Evolutionary conservation across 2,329 filamentous ascomycete genomes (phyloP).

Genomic region (Mycocentrospora acerina): DNA sequence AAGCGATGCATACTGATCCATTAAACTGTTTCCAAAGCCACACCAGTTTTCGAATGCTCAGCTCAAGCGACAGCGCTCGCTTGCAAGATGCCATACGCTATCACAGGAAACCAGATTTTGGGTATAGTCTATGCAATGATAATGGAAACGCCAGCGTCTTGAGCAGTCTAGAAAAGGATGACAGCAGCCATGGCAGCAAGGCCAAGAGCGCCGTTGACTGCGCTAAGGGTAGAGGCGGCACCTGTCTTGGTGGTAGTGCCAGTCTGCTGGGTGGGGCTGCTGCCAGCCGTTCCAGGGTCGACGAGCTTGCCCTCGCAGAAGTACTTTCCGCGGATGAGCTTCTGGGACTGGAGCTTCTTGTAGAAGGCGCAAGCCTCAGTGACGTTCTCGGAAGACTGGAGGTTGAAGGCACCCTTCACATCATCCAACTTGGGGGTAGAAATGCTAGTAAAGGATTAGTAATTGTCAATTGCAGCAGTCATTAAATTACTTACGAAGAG

Average conservation of each 20-base stretch:
- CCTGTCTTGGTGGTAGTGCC: slow-evolving; percentile 25
- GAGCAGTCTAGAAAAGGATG: slow-evolving; percentile 48
- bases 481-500: slow-evolving; percentile 63
- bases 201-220: slow-evolving; percentile 45
- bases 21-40: slow-evolving; percentile 25
- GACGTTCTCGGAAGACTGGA: slow-evolving; percentile 50
- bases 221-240: slow-evolving; percentile 45
- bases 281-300: slow-evolving; percentile 40
- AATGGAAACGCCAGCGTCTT: slow-evolving; percentile 40
- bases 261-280: slow-evolving; percentile 36
- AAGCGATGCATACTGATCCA: slow-evolving; percentile 35
- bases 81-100: slow-evolving; percentile 33
- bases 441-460: slow-evolving; percentile 59
- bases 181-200: slow-evolving; percentile 51
- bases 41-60: slow-evolving; percentile 26
- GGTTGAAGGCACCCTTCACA: slow-evolving; percentile 54
- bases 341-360: slow-evolving; percentile 42
- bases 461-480: neutral
- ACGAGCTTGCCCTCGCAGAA: slow-evolving; percentile 44
- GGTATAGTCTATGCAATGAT: slow-evolving; percentile 44
- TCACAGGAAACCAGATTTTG: slow-evolving; percentile 35
- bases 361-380: slow-evolving; percentile 45
- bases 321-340: slow-evolving; percentile 47
- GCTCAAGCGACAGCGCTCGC: slow-evolving; percentile 24
- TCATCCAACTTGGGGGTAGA: slow-evolving; percentile 59